Evolutionary conservation across 2,329 filamentous ascomycete genomes (phyloP).

Genomic region (Alternaria brassicae): DNA sequence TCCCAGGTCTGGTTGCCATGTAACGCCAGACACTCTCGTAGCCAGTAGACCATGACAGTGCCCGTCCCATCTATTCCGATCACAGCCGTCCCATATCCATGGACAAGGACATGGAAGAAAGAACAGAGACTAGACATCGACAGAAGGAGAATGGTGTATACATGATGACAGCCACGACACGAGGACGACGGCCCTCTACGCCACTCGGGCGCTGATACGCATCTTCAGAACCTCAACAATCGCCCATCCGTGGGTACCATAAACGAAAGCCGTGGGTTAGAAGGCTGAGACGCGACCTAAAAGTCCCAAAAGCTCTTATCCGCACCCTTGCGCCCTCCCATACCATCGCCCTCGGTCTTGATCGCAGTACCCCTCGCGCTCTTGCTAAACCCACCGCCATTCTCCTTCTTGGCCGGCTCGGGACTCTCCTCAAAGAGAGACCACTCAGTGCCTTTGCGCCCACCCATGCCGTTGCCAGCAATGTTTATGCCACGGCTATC

Average conservation of each 20-base stretch:
- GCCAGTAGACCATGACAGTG: background rate
- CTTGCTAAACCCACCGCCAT: slow-evolving; percentile 5
- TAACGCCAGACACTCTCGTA: background rate
- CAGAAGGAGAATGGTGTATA: slow-evolving; percentile 1
- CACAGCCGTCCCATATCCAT: background rate
- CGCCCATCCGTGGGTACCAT: background rate
- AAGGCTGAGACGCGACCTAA: slow-evolving; percentile 14
- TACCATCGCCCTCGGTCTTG: slow-evolving; percentile 50
- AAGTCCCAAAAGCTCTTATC: slow-evolving; percentile 43
- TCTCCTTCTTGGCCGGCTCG: slow-evolving; percentile 39
- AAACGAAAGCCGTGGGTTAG: background rate
- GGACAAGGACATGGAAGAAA: background rate
- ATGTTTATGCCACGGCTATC: slow-evolving; percentile 46
- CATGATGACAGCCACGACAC: background rate
- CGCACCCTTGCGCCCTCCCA: slow-evolving; percentile 49
- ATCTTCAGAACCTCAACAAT: background rate
- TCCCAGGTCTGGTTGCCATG: background rate
- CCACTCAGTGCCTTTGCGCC: slow-evolving; percentile 52
- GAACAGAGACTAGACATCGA: background rate
- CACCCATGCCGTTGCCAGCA: slow-evolving; percentile 53
- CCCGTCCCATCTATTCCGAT: background rate
- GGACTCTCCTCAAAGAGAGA: slow-evolving; percentile 45
- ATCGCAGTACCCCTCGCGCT: slow-evolving; percentile 34
- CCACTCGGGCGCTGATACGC: background rate
- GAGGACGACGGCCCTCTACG: background rate